Percentiles rank a stretch among this genome's conserved stretches.
These are phyloP conservation scores for Hypoxylon sp. DNA, from an alignment of 2,329 filamentous ascomycete genomes.

Conservation along the genomic window DNA sequence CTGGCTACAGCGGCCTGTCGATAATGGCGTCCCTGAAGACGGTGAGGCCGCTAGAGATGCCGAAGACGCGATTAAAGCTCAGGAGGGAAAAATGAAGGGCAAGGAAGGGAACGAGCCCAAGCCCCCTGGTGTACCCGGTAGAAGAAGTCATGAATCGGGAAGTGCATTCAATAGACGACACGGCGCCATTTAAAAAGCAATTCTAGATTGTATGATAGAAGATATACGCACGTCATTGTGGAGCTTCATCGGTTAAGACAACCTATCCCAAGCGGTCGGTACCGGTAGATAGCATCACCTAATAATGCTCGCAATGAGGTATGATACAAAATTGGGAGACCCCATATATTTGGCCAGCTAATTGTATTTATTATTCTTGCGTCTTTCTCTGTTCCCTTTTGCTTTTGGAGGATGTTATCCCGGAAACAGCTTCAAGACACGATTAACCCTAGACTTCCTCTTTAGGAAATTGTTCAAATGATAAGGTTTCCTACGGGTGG, in stretches of 20 bases:
- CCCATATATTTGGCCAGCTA: not conserved
- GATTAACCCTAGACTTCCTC: not conserved
- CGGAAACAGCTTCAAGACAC: constrained; percentile 2
- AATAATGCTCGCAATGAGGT: not conserved
- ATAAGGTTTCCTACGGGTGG: not conserved
- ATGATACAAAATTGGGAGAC: constrained; percentile 9
- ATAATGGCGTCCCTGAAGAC: constrained; percentile 38
- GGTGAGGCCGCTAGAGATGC: constrained; percentile 42
- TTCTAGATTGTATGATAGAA: not conserved
- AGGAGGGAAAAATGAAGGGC: constrained; percentile 22
- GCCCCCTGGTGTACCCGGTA: constrained; percentile 2
- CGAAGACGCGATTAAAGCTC: constrained; percentile 37
- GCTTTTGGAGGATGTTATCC: not conserved
- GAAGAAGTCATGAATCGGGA: constrained; percentile 16
- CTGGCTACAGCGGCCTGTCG: constrained; percentile 45
- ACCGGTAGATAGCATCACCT: constrained; percentile 1
- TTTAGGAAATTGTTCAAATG: not conserved
- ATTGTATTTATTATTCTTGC: not conserved
- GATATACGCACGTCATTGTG: constrained; percentile 6
- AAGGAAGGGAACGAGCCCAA: constrained; percentile 14
- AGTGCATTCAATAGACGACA: constrained; percentile 23
- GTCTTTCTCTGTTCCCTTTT: not conserved
- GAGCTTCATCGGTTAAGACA: not conserved
- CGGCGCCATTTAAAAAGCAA: constrained; percentile 8
- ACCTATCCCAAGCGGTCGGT: not conserved